These are phyloP conservation scores for Lipomyces kockii DNA, from an alignment of 805 yeast genomes.

Conservation along the genomic window DNA sequence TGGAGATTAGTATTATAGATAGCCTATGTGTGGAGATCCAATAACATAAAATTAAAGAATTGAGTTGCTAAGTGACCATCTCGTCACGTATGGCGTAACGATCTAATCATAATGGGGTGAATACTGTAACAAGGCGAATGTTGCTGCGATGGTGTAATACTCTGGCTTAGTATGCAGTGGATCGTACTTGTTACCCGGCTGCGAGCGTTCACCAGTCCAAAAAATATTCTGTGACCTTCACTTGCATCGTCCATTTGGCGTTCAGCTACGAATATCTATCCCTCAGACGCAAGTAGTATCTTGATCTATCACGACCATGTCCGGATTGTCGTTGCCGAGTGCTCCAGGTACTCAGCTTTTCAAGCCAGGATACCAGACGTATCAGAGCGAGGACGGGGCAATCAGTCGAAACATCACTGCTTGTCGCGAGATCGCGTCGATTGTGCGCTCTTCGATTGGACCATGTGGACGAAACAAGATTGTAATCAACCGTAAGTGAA, in stretches of 20 bases:
- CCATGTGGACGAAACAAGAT: conserved; percentile 98
- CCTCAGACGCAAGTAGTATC: neutral
- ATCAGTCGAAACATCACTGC: conserved; percentile 91
- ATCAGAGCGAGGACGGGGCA: conserved; percentile 91
- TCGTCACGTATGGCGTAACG: neutral
- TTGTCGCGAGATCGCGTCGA: conserved; percentile 86
- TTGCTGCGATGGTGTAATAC: neutral
- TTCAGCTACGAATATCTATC: neutral
- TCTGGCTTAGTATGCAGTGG: neutral
- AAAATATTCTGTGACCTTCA: neutral
- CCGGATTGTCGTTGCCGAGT: conserved; percentile 77
- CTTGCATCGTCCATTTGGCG: neutral
- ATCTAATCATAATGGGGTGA: neutral
- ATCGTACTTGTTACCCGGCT: neutral
- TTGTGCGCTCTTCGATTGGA: conserved; percentile 93
- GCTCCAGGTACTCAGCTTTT: conserved; percentile 93
- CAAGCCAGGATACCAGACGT: conserved; percentile 91
- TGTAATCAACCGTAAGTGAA: conserved; percentile 68
- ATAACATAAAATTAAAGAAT: neutral
- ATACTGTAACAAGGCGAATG: neutral
- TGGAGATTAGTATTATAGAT: neutral
- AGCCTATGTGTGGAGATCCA: neutral
- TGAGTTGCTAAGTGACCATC: neutral
- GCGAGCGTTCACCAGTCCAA: neutral
- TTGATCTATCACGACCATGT: conserved; percentile 56